Conservation (phyloP, 2,329 filamentous ascomycete genomes). For the Pezicula neosporulosa region DNA sequence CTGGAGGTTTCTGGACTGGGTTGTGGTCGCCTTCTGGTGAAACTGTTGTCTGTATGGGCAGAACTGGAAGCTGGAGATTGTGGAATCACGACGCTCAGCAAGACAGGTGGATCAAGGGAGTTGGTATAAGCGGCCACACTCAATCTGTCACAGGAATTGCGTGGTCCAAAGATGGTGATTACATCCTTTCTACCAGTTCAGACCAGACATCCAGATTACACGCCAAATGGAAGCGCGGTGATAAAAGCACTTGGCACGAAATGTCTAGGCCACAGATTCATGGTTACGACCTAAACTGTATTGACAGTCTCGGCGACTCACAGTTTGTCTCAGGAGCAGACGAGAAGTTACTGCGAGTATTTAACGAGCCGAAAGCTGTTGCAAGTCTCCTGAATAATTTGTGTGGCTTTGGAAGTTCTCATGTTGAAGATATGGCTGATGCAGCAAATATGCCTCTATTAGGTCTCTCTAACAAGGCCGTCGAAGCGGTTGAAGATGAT, state of each 20-base stretch:
- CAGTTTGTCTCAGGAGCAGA: constrained; percentile 94
- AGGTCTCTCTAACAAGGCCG: constrained; percentile 92
- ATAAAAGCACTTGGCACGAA: constrained; percentile 78
- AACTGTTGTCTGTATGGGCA: constrained; percentile 76
- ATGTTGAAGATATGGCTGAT: constrained; percentile 62
- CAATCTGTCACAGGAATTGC: constrained; percentile 75
- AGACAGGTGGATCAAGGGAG: constrained; percentile 71
- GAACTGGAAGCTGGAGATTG: constrained; percentile 88
- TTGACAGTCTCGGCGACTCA: constrained; percentile 68
- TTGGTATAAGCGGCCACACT: constrained; percentile 82
- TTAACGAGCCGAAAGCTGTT: constrained; percentile 82
- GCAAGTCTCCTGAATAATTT: constrained; percentile 69
- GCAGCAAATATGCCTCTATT: constrained; percentile 93
- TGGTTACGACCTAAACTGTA: constrained; percentile 95
- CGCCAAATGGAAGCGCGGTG: constrained; percentile 64
- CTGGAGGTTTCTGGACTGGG: constrained; percentile 94
- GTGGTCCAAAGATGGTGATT: constrained; percentile 80
- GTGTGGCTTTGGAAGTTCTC: constrained; percentile 50
- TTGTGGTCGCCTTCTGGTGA: constrained; percentile 80
- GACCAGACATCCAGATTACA: constrained; percentile 93
- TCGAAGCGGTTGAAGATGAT: constrained; percentile 55
- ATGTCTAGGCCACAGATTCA: constrained; percentile 95
- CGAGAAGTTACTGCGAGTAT: constrained; percentile 96
- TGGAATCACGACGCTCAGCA: constrained; percentile 64
- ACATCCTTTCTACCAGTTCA: constrained; percentile 81